Base-by-base conservation (phyloP, 768 basidiomycete species). In the Suillus ampliporus region DNA sequence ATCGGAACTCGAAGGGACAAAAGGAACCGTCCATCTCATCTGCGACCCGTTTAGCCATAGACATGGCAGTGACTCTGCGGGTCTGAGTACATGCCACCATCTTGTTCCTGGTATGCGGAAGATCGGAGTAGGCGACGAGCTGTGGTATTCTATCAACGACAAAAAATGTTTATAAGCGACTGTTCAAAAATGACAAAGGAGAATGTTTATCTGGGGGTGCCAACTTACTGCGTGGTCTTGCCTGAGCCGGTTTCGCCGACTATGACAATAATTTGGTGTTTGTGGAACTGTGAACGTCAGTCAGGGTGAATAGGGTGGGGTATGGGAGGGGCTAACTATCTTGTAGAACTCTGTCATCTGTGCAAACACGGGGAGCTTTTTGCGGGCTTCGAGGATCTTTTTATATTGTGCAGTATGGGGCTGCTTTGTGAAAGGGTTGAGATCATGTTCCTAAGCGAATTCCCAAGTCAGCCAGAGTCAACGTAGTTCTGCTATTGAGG, bases 31-130 rank as follows among this genome's bases (percentile, higher is more conserved):
- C 97, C 95, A 99, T 95, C 77, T 98, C 97, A 72, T 98, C 97
- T 5, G 96, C 95, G 3, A 99, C 97, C 78, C 97, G 95, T 75
- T 97, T 97, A 26, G 97, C 97, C 3, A 98, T 96, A 14, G 92
- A 94, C 95, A 97, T 97, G 11, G 97, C 95, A 11, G 97, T 95
- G 4, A 99, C 95, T 79, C 97, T 86, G 69, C 97, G 84, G 1
- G 97, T 96, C 72, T 99, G 97, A 3, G 97, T 99, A 70, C 97
- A 99, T 1, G 96, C 96, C 4, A 99, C 89, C 69, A 98, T 78
- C 75, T 95, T 97, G 46, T 92, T 90, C 74, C 35, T 31, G 6
- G 31, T 31, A 6, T 31, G 31, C 31, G 31, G 31, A 31, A 31
- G 31, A 31, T 31, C 31, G 31, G 31, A 31, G 31, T 31, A 31